Base-by-base conservation (phyloP, 108 stramenopile species). In the Nannochloropsis oceanica region DNA sequence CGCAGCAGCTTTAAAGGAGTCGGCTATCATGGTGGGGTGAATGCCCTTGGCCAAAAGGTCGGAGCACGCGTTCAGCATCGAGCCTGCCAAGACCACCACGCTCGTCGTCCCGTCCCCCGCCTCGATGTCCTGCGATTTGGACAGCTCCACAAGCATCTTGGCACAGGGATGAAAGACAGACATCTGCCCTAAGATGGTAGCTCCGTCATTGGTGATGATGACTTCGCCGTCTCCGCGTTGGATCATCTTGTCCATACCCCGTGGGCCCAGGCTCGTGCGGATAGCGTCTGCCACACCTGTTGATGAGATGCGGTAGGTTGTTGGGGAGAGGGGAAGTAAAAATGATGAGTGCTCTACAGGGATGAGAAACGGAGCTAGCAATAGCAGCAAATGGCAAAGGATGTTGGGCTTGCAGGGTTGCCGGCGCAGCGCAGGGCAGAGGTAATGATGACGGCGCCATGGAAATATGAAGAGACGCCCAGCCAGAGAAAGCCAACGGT, bases 231-330 rank as follows among this genome's bases (percentile, higher is more conserved):
- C 92, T 79, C 94, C 93, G 43, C 94, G 92, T 90, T 97, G 95
- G 86, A 99, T 93, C 83, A 99, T 94, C 89, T 99, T 99, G 94
- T 99, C 99, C 96, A 98, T 98, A 18, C 99, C 99, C 82, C 96
- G 93, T 26, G 99, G 99, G 7, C 99, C 99, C 59, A 99, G 91
- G 25, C 95, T 95, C 44, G 97, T 98, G 26, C 96, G 93, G 86
- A 99, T 92, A 46, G 97, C 95, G 87, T 97, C 96, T 25, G 99
- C 99, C 10, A 98, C 96, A 34, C 96, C 97, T 94, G 94, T 27
- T 14, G 79, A 27, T 14, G 79, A 27, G 20, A 12, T 26, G 73
- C 14, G 80, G 25, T 25, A 1, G 20, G 25, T 13, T 26, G 0
- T 34, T 34, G 34, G 34, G 34, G 34, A n/a, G 34, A 34, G 34